Conservation (phyloP, 1,284 basidiomycete genomes). For the Porodaedalea pini region DNA sequence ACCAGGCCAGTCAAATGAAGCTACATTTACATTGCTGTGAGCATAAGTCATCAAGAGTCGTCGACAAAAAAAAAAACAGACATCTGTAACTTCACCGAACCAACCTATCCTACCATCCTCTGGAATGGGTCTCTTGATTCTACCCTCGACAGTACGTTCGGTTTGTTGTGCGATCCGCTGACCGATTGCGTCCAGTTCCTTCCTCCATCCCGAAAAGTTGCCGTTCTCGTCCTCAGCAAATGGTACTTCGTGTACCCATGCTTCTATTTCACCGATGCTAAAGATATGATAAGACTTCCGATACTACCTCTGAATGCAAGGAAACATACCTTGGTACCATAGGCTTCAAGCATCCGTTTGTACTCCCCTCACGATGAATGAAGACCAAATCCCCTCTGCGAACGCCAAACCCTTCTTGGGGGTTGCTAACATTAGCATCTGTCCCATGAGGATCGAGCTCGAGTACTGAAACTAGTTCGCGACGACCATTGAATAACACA, state of each 20-base stretch:
- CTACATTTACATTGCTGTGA: conserved; percentile 34
- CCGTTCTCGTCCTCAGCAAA: conserved; percentile 41
- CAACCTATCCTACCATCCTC: conserved; percentile 52
- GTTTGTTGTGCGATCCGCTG: conserved; percentile 48
- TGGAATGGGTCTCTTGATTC: conserved; percentile 41
- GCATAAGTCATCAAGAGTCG: background rate
- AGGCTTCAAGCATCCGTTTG: conserved; percentile 65
- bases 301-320: background rate
- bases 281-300: background rate
- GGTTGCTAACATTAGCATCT: conserved; percentile 16
- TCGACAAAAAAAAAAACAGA: conserved; percentile 41
- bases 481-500: conserved; percentile 46
- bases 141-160: conserved; percentile 39
- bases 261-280: conserved; percentile 74
- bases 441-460: conserved; percentile 84
- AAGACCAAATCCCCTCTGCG: conserved; percentile 83
- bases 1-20: conserved; percentile 67
- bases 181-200: conserved; percentile 64
- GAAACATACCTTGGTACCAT: conserved; percentile 47
- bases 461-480: conserved; percentile 75
- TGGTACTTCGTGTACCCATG: conserved; percentile 66
- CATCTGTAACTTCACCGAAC: conserved; percentile 77
- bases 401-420: conserved; percentile 69
- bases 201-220: conserved; percentile 61
- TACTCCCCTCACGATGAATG: conserved; percentile 59